Conservation (phyloP, 495 filamentous ascomycete genomes). For the Penicillium silybi region DNA sequence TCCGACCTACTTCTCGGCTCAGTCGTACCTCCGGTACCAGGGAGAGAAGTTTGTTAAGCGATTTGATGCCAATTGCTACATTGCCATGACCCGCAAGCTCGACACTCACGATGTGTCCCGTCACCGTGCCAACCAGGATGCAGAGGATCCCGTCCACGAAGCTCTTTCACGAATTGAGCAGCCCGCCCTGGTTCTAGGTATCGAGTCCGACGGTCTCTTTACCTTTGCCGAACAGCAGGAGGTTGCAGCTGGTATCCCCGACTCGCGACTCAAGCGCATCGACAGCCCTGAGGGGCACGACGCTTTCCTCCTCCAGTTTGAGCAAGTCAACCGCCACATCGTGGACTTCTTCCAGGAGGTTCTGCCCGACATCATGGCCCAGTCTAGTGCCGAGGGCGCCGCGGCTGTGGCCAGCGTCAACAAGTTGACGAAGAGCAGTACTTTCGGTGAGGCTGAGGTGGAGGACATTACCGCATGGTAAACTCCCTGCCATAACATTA, state of each 20-base stretch:
- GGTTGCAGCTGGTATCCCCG: conserved; percentile 74
- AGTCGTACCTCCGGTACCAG: conserved; percentile 98
- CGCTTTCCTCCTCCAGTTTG: conserved; percentile 92
- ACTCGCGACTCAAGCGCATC: conserved; percentile 75
- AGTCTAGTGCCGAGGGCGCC: conserved; percentile 43
- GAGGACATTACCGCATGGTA: conserved; percentile 98
- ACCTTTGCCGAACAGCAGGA: conserved; percentile 96
- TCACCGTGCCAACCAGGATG: conserved; percentile 46
- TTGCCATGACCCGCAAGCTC: conserved; percentile 97
- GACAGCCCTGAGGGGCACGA: conserved; percentile 94
- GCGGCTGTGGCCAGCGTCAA: conserved; percentile 34
- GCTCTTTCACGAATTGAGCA: conserved; percentile 82
- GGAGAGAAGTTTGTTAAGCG: conserved; percentile 93
- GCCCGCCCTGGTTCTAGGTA: conserved; percentile 84
- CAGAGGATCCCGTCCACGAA: conserved; percentile 54
- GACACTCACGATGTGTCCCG: conserved; percentile 94
- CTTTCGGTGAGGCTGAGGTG: conserved; percentile 91
- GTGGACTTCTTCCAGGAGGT: conserved; percentile 78
- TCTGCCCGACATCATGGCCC: conserved; percentile 80
- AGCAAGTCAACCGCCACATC: conserved; percentile 90
- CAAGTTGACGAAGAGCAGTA: conserved; percentile 70
- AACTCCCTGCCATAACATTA: conserved; percentile 3
- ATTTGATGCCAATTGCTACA: conserved; percentile 98
- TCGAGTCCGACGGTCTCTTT: conserved; percentile 92
- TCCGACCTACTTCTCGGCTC: conserved; percentile 91